Evolutionary conservation across 1,139 yeast genomes (phyloP).

Genomic region (Yamadazyma diospyri): DNA sequence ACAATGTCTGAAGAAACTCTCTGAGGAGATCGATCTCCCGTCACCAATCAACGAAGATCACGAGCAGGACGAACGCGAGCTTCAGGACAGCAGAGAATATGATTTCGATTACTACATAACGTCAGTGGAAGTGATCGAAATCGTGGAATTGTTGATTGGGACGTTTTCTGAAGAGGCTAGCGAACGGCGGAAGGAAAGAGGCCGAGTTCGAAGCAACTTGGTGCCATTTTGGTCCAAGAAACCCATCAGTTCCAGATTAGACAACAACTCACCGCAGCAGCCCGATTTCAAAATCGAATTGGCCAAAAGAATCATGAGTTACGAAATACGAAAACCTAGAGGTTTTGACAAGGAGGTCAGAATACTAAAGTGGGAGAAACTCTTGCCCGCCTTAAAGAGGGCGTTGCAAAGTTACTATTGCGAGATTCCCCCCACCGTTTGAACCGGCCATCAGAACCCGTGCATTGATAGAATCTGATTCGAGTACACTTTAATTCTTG

Average conservation of each 20-base stretch:
- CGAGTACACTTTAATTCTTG: slow-evolving; percentile 3
- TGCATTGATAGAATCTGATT: too few relatives aligned
- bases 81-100: slow-evolving; percentile 16
- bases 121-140: slow-evolving; percentile 62
- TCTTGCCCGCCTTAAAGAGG: slow-evolving; percentile 56
- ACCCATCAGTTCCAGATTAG: slow-evolving; percentile 52
- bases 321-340: slow-evolving; percentile 59
- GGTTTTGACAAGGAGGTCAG: slow-evolving; percentile 68
- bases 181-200: slow-evolving; percentile 56
- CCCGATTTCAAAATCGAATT: slow-evolving; percentile 51
- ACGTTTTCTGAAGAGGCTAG: slow-evolving; percentile 44
- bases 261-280: slow-evolving; percentile 22
- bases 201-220: slow-evolving; percentile 59
- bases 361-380: slow-evolving; percentile 57
- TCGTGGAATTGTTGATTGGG: slow-evolving; percentile 58
- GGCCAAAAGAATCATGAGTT: slow-evolving; percentile 65
- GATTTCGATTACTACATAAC: slow-evolving; percentile 52
- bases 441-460: background rate
- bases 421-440: slow-evolving; percentile 35
- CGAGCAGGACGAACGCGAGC: slow-evolving; percentile 2
- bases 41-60: slow-evolving; percentile 22
- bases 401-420: slow-evolving; percentile 65
- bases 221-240: slow-evolving; percentile 68
- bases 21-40: slow-evolving; percentile 20
- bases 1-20: slow-evolving; percentile 29